A percentile compares a stretch with the other conserved stretches of the same genome.
phyloP scores from a whole-genome alignment of 768 basidiomycete genomes.

The Pulveroboletus sp. region DNA sequence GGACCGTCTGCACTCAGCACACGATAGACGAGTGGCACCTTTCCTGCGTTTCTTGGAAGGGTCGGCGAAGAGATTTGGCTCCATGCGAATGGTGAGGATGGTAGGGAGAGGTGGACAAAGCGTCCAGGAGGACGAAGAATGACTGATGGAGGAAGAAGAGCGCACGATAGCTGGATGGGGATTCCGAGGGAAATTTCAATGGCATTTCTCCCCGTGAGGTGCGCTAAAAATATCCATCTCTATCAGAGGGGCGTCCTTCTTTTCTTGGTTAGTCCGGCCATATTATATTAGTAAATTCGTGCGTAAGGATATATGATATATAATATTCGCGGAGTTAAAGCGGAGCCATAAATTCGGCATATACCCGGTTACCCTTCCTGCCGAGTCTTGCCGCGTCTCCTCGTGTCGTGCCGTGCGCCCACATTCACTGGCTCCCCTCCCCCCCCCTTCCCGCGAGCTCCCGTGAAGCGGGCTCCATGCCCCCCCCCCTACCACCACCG shows the following conservation, averaged over 20 bases:
- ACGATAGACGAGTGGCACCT: slow-evolving; percentile 72
- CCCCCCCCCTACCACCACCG: too few relatives aligned
- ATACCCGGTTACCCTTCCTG: slow-evolving; percentile 5
- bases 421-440: too few relatives aligned
- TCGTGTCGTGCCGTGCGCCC: slow-evolving; percentile 9
- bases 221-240: slow-evolving; percentile 15
- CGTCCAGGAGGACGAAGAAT: slow-evolving; percentile 17
- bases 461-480: too few relatives aligned
- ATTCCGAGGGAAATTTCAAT: slow-evolving; percentile 9
- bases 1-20: slow-evolving; percentile 76
- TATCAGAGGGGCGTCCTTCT: slow-evolving; percentile 8
- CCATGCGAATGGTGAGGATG: slow-evolving; percentile 14
- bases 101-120: slow-evolving; percentile 3
- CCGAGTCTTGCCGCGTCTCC: background rate
- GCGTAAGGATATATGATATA: too few relatives aligned
- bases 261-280: slow-evolving; percentile 21
- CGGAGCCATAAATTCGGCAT: slow-evolving; percentile 2
- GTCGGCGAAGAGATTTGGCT: slow-evolving; percentile 24
- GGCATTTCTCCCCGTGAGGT: slow-evolving; percentile 7
- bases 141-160: slow-evolving; percentile 23
- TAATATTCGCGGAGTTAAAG: slow-evolving; percentile 23
- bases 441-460: too few relatives aligned
- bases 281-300: slow-evolving; percentile 2
- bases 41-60: slow-evolving; percentile 57
- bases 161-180: slow-evolving; percentile 13